These are phyloP conservation scores for Agapanthus africanus DNA, from an alignment of 106 monocot species.

Conservation along the genomic window DNA sequence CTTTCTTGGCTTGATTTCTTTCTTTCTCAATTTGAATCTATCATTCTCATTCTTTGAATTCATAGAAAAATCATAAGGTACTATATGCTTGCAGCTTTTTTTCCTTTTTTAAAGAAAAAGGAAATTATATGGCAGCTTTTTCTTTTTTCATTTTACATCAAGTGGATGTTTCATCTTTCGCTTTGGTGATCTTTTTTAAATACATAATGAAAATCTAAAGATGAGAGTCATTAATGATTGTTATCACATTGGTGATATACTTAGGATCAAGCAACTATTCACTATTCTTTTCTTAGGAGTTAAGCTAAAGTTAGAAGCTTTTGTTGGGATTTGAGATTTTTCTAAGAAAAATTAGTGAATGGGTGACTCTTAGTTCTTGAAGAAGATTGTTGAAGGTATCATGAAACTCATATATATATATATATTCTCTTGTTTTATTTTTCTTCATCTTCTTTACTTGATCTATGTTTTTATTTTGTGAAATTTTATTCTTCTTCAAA, in stretches of 20 bases:
- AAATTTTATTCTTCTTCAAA: too few relatives aligned
- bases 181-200: constrained; percentile 10
- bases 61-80: constrained; percentile 14
- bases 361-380: background rate
- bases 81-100: constrained; percentile 50
- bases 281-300: background rate
- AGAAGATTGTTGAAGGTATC: too few relatives aligned
- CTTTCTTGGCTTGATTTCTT: background rate
- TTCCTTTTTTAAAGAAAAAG: too few relatives aligned
- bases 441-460: too few relatives aligned
- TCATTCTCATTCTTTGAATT: constrained; percentile 1
- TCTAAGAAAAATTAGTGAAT: too few relatives aligned
- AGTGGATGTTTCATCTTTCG: constrained; percentile 10
- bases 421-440: too few relatives aligned
- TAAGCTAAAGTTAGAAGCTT: constrained; percentile 1
- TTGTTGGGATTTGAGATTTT: too few relatives aligned
- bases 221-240: background rate
- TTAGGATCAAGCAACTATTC: background rate
- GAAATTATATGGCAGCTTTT: constrained; percentile 38
- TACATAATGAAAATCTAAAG: background rate
- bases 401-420: too few relatives aligned
- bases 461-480: too few relatives aligned
- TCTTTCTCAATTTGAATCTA: background rate
- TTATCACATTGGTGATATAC: background rate
- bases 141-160: constrained; percentile 17